These are phyloP conservation scores for Coemansia sp. DNA, from an alignment of 192 early-diverging fungal species.

Conservation along the genomic window DNA sequence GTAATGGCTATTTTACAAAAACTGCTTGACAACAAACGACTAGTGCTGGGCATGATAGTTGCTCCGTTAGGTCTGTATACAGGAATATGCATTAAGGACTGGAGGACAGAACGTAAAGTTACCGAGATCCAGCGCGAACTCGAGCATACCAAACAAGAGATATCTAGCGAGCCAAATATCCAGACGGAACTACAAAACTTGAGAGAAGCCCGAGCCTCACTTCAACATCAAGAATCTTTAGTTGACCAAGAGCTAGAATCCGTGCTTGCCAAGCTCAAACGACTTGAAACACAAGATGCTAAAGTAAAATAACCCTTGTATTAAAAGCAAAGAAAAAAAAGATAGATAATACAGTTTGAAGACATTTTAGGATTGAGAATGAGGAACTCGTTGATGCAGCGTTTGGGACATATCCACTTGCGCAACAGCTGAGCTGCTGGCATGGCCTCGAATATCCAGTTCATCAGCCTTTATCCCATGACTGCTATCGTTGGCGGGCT, in stretches of 20 bases:
- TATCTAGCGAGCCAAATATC: background rate
- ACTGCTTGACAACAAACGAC: constrained; percentile 20
- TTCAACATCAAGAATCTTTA: constrained; percentile 22
- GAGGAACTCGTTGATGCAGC: constrained; percentile 11
- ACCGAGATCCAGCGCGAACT: constrained; percentile 15
- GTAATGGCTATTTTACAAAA: constrained; percentile 2
- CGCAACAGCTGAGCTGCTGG: constrained; percentile 6
- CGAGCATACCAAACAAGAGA: background rate
- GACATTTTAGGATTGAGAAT: background rate
- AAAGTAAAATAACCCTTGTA: background rate
- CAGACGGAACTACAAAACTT: constrained; percentile 24
- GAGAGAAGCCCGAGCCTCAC: constrained; percentile 7
- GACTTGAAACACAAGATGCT: constrained; percentile 25
- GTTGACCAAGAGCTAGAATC: constrained; percentile 30
- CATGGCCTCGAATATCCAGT: background rate
- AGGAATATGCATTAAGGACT: constrained; percentile 32
- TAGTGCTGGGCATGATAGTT: constrained; percentile 38
- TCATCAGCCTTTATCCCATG: background rate
- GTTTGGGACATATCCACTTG: background rate
- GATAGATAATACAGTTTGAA: too few relatives aligned
- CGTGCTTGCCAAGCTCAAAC: constrained; percentile 31
- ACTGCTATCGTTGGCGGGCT: background rate
- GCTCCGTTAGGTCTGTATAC: constrained; percentile 41
- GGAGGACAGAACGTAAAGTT: constrained; percentile 17
- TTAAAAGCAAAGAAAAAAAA: too few relatives aligned